Base-by-base conservation (phyloP, 148 eudicot genomes). In the Beta vulgaris region DNA sequence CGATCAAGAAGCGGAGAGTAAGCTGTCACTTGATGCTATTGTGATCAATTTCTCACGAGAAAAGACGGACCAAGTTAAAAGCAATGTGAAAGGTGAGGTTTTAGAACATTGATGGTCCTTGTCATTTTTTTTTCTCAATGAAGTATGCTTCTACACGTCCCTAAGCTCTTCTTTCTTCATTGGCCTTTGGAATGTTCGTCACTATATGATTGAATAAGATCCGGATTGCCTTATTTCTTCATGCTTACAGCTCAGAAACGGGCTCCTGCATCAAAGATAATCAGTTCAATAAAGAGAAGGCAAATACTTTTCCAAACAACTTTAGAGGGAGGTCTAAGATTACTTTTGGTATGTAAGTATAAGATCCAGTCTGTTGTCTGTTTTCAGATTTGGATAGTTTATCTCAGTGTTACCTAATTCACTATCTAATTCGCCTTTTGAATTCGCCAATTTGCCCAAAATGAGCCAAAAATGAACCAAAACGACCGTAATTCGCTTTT, bases 211-310 rank as follows among this genome's bases (percentile, higher is more conserved):
- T 71, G 37, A 65, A 15, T 43, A 32, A 42, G 59, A 4, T 61
- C 16, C 65, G 40, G 51, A 21, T 62, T 54, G 21, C 55, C 46
- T 35, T 54, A 12, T 49, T 19, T 28, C 35, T 70, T 69, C 71
- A 58, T 69, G 69, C 74, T 62, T 72, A 75, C 80, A 82, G 87
- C 78, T 78, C 73, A 49, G 62, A 89, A 83, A 68, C 58, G 29
- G 51, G 37, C 75, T 65, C 57, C 82, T 39, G 37, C 79, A 62
- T 66, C 89, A 51, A 88, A 80, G 79, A 54, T 85, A 75, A 55
- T 83, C 68, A 82, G 75, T 73, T 81, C 87, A 60, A 84, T 93
- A 87, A 87, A 84, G 82, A 91, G 75, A 82, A 88, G 97, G 73
- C 97, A 91, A 78, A 67, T 54, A 59, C 75, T 85, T 67, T 88